Evolutionary conservation across 1,284 basidiomycete species (phyloP), one percentile per base, ranked within the genome.

Genomic region (Austroboletus novae-zelandiae): DNA sequence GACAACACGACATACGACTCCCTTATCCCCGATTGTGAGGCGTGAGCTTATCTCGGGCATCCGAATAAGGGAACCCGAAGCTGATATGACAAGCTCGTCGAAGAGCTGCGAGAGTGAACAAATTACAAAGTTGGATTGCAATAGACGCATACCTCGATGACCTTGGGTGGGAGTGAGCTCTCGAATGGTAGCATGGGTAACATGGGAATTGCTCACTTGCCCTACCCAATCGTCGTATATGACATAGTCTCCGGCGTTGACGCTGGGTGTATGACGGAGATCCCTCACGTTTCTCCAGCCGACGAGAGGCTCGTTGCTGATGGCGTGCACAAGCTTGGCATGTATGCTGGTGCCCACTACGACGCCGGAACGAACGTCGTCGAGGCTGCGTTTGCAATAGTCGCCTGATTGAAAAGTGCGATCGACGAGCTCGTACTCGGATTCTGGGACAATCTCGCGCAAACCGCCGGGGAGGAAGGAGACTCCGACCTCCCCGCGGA

Each of bases 151-250:
- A 65, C 79, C 75, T 80, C 78, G 42, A 79, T 72, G 43, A 81
- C 72, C 77, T 81, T 55, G 47, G 51, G 43, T 48, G 30, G 4
- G 51, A 50, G 52, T 54, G 58, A 54, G 55, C 1, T 36, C 40
- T 20, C 37, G 53, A 48, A 47, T 43, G 34, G 20, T 30, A 47
- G 40, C 17, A 45, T 14, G 27, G 18, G 51, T 42, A 52, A 43
- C 3, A 58, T 36, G 43, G 47, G 40, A 62, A 48, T 37, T 42
- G 34, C 79, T 64, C 63, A 88, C 87, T 79, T 94, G 89, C 46
- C 94, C 94, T 60, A 97, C 75, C 94, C 94, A 98, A 64, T 94
- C 83, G 54, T 89, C 80, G 62, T 81, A 83, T 6, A 86, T 74
- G 47, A 95, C 89, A 71, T 86, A 90, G 67, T 95, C 91, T 7